Conservation (phyloP, 2,329 filamentous ascomycete genomes). For the Macrophomina tecta region DNA sequence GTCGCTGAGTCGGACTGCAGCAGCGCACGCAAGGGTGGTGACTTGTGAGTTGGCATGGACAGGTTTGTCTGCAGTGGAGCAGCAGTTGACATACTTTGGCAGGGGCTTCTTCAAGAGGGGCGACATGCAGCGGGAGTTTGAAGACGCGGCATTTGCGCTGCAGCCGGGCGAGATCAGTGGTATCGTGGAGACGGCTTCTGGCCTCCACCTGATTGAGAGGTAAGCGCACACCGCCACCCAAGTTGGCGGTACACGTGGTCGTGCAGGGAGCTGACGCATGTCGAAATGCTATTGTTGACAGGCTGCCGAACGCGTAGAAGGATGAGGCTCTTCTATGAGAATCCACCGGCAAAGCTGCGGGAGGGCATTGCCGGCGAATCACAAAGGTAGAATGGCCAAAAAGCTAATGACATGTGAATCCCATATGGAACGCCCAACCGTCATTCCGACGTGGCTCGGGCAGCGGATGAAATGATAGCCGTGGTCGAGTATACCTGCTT, state of each 20-base stretch:
- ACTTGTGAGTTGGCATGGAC: conserved; percentile 65
- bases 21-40: conserved; percentile 90
- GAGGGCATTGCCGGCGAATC: conserved; percentile 10
- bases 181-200: conserved; percentile 90
- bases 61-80: conserved; percentile 1
- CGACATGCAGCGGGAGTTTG: conserved; percentile 99
- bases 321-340: conserved; percentile 16
- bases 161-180: conserved; percentile 85
- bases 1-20: conserved; percentile 92
- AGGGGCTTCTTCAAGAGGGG: conserved; percentile 90
- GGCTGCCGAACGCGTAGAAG: conserved; percentile 22
- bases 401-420: conserved; percentile 26
- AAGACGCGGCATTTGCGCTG: conserved; percentile 92
- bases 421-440: conserved; percentile 7
- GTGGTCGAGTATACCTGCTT: conserved; percentile 12
- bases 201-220: conserved; percentile 95
- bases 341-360: conserved; percentile 13
- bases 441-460: conserved; percentile 1
- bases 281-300: conserved; percentile 12
- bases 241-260: conserved; percentile 14
- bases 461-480: conserved; percentile 20
- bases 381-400: conserved; percentile 23
- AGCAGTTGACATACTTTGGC: conserved; percentile 30
- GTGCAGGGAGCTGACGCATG: conserved; percentile 19
- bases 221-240: conserved; percentile 50